These are phyloP conservation scores for Mycena galopus DNA, from an alignment of 768 basidiomycete species.

Conservation along the genomic window DNA sequence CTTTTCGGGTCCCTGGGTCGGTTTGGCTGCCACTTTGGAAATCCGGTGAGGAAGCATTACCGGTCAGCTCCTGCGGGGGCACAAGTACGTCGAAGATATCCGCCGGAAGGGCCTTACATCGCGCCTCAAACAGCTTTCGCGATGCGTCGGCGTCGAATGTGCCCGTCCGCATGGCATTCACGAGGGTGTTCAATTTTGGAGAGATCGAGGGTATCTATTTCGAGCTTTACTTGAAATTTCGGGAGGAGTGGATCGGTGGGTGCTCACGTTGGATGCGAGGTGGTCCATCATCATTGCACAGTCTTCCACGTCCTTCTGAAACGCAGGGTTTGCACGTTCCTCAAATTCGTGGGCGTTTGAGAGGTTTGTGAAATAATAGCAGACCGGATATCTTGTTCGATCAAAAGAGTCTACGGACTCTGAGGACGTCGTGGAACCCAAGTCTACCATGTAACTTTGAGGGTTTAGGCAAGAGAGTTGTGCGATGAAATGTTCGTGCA, in stretches of 20 bases:
- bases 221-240: background rate
- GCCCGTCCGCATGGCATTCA: slow-evolving; percentile 61
- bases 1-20: background rate
- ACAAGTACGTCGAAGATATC: slow-evolving; percentile 51
- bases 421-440: slow-evolving; percentile 44
- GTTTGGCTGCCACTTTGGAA: background rate
- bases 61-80: background rate
- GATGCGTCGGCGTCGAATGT: slow-evolving; percentile 65
- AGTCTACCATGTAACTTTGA: slow-evolving; percentile 57
- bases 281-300: slow-evolving; percentile 55
- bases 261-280: slow-evolving; percentile 51
- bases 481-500: slow-evolving; percentile 61
- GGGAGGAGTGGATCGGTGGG: background rate
- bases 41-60: background rate
- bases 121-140: slow-evolving; percentile 63
- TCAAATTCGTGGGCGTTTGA: slow-evolving; percentile 42
- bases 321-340: slow-evolving; percentile 35
- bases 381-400: slow-evolving; percentile 52
- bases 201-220: slow-evolving; percentile 56
- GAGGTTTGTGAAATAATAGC: slow-evolving; percentile 55
- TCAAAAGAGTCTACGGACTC: slow-evolving; percentile 45
- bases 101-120: slow-evolving; percentile 59
- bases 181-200: slow-evolving; percentile 57
- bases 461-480: slow-evolving; percentile 52
- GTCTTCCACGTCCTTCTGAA: slow-evolving; percentile 55